Base-by-base conservation (phyloP, 306 rosid species). In the Sicyos baderoa region DNA sequence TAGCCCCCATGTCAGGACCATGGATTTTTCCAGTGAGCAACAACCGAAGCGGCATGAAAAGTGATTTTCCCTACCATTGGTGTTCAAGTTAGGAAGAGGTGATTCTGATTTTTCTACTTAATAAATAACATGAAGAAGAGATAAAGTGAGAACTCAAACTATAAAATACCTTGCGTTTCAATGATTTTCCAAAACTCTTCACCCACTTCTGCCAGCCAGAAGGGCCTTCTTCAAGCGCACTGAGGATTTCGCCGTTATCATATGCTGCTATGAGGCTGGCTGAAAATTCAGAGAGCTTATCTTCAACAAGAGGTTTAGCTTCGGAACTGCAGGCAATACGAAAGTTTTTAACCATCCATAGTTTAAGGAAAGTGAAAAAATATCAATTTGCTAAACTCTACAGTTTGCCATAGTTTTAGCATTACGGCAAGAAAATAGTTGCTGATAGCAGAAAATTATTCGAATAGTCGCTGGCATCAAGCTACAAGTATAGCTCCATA, bases 201-300 rank as follows among this genome's bases (percentile, higher is more conserved):
- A 93, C 91, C 99, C 99, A 93, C 60, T 90, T 90, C 80, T 93
- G 84, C 99, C 97, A 93, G 63, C 99, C 95, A 54, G 86, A 74
- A 68, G 62, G 94, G 54, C 97, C 97, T 74, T 87, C 96, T 83
- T 86, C 97, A 52, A 93, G 94, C 18, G 96, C 96, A 69, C 54
- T 74, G 13, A 74, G 32, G 27, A 93, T 71, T 68, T 88, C 94
- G 63, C 97, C 96, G 32, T 76, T 86, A 71, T 88, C 97, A 76
- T 85, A 90, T 74, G 99, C 96, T 76, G 89, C 90, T 74, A 93
- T 23, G 37, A 93, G 89, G 72, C 81, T 80, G 72, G 75, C 80
- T 40, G 90, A 79, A 80, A 93, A 83, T 53, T 90, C 97, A 19
- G 87, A 75, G 73, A 88, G 94, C 50, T 84, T 79, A 88, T 90